A percentile compares a stretch with the other conserved stretches of the same genome.
Conservation (phyloP, 2,329 filamentous ascomycete species). For the Blastomyces percursus region DNA sequence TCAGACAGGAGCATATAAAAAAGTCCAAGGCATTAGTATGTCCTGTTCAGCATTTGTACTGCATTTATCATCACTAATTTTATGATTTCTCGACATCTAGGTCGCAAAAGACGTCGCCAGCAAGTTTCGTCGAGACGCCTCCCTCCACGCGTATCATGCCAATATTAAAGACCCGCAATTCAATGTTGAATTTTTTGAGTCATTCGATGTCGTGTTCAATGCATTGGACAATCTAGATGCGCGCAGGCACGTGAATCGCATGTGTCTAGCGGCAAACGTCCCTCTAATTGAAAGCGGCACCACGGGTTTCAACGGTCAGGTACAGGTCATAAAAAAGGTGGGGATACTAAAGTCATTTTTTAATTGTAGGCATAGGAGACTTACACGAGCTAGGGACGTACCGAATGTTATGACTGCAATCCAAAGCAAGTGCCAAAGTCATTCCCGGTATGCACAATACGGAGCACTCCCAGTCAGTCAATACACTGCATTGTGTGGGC, state of each 20-base stretch:
- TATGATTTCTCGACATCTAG: slow-evolving; percentile 35
- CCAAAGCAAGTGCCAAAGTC: slow-evolving; percentile 82
- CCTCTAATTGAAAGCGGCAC: slow-evolving; percentile 94
- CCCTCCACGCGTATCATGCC: slow-evolving; percentile 78
- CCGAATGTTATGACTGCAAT: slow-evolving; percentile 93
- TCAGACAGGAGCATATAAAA: slow-evolving; percentile 94
- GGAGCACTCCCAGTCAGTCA: slow-evolving; percentile 88
- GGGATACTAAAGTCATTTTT: background rate
- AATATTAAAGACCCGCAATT: slow-evolving; percentile 90
- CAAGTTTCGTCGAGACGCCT: slow-evolving; percentile 79
- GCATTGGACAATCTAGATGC: slow-evolving; percentile 93
- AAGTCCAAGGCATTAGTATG: slow-evolving; percentile 84
- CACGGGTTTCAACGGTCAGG: slow-evolving; percentile 94
- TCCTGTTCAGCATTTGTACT: slow-evolving; percentile 12
- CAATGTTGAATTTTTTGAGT: slow-evolving; percentile 74
- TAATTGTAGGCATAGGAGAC: slow-evolving; percentile 5
- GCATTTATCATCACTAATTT: background rate
- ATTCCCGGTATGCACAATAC: slow-evolving; percentile 93
- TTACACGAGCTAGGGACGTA: slow-evolving; percentile 48
- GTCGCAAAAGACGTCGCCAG: slow-evolving; percentile 86
- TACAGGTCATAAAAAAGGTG: slow-evolving; percentile 85
- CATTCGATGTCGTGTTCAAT: slow-evolving; percentile 85
- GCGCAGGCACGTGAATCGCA: slow-evolving; percentile 86
- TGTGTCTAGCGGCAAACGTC: slow-evolving; percentile 86
- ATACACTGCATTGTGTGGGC: slow-evolving; percentile 99